Base-by-base conservation (phyloP, 495 filamentous ascomycete genomes). In the Parathielavia appendiculata region DNA sequence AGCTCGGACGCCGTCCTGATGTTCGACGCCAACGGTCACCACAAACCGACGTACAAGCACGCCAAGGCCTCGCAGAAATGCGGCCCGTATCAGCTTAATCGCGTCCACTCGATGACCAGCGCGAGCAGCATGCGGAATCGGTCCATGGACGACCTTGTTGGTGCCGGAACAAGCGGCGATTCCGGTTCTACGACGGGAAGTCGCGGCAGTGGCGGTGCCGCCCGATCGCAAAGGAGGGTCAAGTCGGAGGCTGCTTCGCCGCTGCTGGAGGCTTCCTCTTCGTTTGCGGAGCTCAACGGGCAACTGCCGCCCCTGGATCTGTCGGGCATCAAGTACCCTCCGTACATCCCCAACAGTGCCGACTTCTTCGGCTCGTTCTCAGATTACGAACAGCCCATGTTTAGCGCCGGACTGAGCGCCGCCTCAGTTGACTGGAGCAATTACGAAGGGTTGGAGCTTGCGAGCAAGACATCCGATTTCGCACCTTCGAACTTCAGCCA, bases 11-110 rank as follows among this genome's bases (percentile, higher is more conserved):
- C 82, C 61, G 81, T 82, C 34, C 79, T 97, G 60, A 90, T 88
- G 39, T 83, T 93, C 59, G 93, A 96, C 76, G 82, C 87, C 51
- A 93, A 96, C 67, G 92, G 92, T 60, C 91, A 97, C 71, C 92
- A 96, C 78, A 92, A 92, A 74, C 92, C 92, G 9, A 83, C 86
- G 32, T 89, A 95, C 72, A 91, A 91, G 73, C 87, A 92, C 70
- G 86, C 93, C 73, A 87, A 90, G 71, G 81, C 86, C 59, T 88
- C 89, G 60, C 90, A 95, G 69, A 87, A 90, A 70, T 87, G 80
- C 65, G 89, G 90, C 54, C 91, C 91, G 16, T 96, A 96, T 73
- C 86, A 86, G 67, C 83, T 92, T 55, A 84, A 81, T 54, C 83
- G 89, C 49, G 83, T 81, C 55, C 84, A 89, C 73, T 85, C 86